Base-by-base conservation (phyloP, 768 basidiomycete genomes). In the Russula earlei region DNA sequence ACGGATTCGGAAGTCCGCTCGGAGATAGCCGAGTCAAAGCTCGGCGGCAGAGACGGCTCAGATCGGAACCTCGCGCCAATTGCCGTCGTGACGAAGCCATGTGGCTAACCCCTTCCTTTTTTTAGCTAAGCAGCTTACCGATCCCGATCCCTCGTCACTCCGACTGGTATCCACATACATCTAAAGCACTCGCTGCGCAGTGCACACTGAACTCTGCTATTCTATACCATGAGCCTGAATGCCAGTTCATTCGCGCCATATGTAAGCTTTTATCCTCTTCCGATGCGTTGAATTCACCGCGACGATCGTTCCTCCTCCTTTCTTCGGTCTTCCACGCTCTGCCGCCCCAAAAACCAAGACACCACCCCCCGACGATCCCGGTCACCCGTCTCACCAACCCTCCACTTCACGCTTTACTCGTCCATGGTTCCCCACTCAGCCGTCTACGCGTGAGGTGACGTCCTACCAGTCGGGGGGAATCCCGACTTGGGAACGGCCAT, bases 401-500 rank as follows among this genome's bases (percentile, higher is more conserved):
- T 48, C 70, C 6, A 52, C 71, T 7, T 63, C 69, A 11, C 66
- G 66, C 56, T 52, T 67, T 27, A 56, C 65, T 56, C 71, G 75
- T 54, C 72, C 79, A 17, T 84, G 83, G 82, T 81, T 83, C 54
- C 75, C 78, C 17, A 59, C 69, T 46, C 68, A 66, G 44, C 54
- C 65, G 4, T 64, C 69, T 14, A 65, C 60, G 37, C 65, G 62
- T 14, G 65, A 64, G 52, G 67, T 70, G 48, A 67, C 71, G 8
- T 83, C 85, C 3, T 88, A 87, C 62, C 87, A 87, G 68, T 82
- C 82, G 12, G 87, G 86, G 14, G 83, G 77, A 12, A 71, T 81
- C 31, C 81, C 83, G 7, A 75, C 79, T 10, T 81, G 82, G 57
- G 70, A 72, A 74, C 75, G 14, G 77, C 77, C 14, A 65, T 71